These are phyloP conservation scores for Ministeria vibrans DNA, from an alignment of 78 protist species.

Conservation along the genomic window DNA sequence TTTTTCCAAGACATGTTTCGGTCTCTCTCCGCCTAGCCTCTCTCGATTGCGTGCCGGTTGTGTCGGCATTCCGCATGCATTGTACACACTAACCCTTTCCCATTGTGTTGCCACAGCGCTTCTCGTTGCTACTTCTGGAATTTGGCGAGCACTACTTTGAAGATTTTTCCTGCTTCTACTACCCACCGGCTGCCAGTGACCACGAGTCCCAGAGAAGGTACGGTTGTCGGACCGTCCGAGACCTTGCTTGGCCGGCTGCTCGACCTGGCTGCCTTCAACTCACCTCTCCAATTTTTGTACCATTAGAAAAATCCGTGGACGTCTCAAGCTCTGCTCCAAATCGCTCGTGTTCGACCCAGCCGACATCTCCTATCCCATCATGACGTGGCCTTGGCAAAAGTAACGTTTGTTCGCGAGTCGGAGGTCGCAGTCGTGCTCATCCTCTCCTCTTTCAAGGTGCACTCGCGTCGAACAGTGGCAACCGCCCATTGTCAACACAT, in stretches of 20 bases:
- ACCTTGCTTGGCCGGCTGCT: too few species aligned
- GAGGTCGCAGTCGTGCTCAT: not conserved
- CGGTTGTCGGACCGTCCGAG: too few species aligned
- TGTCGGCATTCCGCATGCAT: too few species aligned
- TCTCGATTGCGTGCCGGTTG: too few species aligned
- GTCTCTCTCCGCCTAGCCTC: too few species aligned
- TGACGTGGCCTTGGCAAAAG: conserved; percentile 8
- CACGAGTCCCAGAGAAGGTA: not conserved
- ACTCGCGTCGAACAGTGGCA: too few species aligned
- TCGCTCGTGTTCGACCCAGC: conserved; percentile 32
- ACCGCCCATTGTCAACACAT: too few species aligned
- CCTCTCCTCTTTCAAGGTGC: too few species aligned
- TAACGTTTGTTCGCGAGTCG: not conserved
- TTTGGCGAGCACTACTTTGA: conserved; percentile 23
- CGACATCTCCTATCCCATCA: not conserved
- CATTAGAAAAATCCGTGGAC: not conserved
- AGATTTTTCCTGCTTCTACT: conserved; percentile 13
- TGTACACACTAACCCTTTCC: too few species aligned
- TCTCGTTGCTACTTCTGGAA: conserved; percentile 30
- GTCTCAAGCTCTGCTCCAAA: conserved; percentile 19
- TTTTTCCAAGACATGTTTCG: too few species aligned
- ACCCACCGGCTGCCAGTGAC: conserved; percentile 2
- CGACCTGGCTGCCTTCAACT: too few species aligned
- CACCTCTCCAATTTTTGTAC: not conserved
- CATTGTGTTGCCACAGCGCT: conserved; percentile 30